These are phyloP conservation scores for Teratosphaeria nubilosa DNA, from an alignment of 2,329 filamentous ascomycete genomes.

Conservation along the genomic window DNA sequence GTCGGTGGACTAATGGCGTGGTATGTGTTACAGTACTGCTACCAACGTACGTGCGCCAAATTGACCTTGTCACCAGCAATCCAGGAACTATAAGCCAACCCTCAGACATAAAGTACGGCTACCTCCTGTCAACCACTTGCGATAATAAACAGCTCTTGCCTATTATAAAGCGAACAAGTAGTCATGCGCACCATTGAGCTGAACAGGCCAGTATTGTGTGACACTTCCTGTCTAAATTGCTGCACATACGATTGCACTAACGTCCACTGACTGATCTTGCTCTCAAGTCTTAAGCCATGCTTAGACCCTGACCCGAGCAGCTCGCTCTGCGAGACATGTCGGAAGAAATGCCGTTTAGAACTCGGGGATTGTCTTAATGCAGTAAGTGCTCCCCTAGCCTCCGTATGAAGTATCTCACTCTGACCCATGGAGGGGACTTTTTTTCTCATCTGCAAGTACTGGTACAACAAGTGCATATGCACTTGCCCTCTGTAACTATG, in stretches of 20 bases:
- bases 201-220: not conserved
- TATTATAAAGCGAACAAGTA: not conserved
- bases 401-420: not conserved
- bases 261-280: not conserved
- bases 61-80: not conserved
- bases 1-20: not conserved
- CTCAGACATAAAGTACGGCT: not conserved
- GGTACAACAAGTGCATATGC: not conserved
- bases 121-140: not conserved
- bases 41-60: not conserved
- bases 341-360: not conserved
- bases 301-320: not conserved
- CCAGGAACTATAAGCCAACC: not conserved
- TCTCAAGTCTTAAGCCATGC: not conserved
- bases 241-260: not conserved
- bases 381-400: not conserved
- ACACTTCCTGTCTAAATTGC: not conserved
- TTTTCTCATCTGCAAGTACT: not conserved
- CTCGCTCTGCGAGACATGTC: not conserved
- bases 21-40: not conserved
- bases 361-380: not conserved
- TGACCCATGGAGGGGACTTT: not conserved
- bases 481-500: not conserved
- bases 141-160: not conserved
- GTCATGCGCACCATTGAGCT: not conserved